Conservation (phyloP, 1,284 basidiomycete genomes). For the Rhodotorula sp. region DNA sequence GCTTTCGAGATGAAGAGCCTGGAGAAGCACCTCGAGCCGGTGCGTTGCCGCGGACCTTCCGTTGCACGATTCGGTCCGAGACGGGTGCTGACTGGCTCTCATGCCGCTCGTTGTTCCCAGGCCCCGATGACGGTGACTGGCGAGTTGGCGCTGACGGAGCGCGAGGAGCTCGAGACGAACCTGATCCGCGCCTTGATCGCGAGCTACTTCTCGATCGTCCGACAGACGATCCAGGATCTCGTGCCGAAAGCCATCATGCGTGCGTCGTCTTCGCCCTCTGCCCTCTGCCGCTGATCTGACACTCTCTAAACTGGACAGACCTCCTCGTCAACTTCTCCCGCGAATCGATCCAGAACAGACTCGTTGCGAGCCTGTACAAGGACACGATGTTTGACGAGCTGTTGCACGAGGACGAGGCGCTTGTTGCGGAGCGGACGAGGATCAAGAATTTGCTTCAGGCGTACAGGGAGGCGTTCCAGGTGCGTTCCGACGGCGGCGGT, state of each 20-base stretch:
- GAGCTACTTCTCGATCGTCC: constrained; percentile 93
- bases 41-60: not conserved
- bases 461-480: constrained; percentile 88
- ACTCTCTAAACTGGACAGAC: constrained; percentile 43
- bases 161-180: constrained; percentile 90
- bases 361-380: constrained; percentile 91
- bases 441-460: constrained; percentile 94
- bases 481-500: constrained; percentile 1
- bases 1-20: constrained; percentile 99
- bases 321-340: constrained; percentile 94
- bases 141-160: constrained; percentile 56
- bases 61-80: too few relatives aligned
- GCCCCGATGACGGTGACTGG: constrained; percentile 55
- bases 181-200: constrained; percentile 92
- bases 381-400: constrained; percentile 78
- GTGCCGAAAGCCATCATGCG: constrained; percentile 77
- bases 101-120: constrained; percentile 47
- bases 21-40: constrained; percentile 69
- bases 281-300: not conserved
- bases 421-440: constrained; percentile 87
- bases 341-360: constrained; percentile 90
- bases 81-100: not conserved
- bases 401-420: constrained; percentile 90
- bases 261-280: constrained; percentile 4
- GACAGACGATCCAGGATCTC: constrained; percentile 94